Conservation (phyloP, 257 asterid species). For the Salvia splendens region DNA sequence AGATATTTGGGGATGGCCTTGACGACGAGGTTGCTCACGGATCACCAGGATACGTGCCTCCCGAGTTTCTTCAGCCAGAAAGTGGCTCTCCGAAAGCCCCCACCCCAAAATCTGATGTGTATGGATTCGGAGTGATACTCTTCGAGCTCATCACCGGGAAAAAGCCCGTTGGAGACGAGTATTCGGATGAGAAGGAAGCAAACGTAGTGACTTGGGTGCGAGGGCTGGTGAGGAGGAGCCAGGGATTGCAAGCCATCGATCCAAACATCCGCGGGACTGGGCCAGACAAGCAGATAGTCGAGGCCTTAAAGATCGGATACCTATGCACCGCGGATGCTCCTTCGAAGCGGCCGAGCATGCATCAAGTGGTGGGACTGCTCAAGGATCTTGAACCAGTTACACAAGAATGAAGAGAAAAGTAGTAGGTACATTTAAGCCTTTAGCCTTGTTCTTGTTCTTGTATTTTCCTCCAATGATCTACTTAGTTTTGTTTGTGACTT, state of each 20-base stretch:
- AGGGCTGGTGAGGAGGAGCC: constrained; percentile 55
- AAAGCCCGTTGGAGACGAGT: constrained; percentile 56
- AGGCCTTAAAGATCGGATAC: constrained; percentile 78
- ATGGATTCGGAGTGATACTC: constrained; percentile 73
- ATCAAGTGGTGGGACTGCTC: constrained; percentile 83
- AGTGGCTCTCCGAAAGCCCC: constrained; percentile 44
- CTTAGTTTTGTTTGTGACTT: constrained; percentile 31
- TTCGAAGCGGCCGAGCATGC: constrained; percentile 70
- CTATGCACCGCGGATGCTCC: constrained; percentile 77
- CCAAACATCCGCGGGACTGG: constrained; percentile 62
- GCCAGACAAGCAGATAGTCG: constrained; percentile 49
- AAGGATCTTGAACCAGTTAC: constrained; percentile 66
- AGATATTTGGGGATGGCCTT: constrained; percentile 56
- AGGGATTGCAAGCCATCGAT: constrained; percentile 52
- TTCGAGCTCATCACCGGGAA: constrained; percentile 73
- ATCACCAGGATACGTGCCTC: constrained; percentile 62
- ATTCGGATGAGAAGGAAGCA: constrained; percentile 46
- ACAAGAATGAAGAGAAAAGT: constrained; percentile 22
- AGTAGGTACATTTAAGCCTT: neutral
- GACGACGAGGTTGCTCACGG: constrained; percentile 61
- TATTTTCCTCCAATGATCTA: neutral
- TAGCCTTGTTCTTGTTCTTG: neutral
- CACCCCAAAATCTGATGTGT: constrained; percentile 72
- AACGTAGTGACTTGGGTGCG: constrained; percentile 69
- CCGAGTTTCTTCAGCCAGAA: constrained; percentile 60